These are phyloP conservation scores for Pisolithus orientalis DNA, from an alignment of 768 basidiomycete species.

Conservation along the genomic window DNA sequence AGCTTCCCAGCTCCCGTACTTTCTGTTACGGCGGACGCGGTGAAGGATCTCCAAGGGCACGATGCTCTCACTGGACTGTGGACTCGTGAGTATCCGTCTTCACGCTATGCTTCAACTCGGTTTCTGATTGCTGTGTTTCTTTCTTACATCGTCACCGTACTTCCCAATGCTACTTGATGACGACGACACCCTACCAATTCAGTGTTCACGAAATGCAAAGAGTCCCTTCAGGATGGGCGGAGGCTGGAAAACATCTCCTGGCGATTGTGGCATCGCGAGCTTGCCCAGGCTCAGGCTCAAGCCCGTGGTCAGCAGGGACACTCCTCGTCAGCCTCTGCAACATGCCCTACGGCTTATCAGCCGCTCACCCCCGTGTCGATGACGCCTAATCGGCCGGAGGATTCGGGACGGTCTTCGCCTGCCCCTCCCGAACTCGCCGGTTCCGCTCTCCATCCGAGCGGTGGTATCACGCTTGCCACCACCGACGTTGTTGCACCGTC, in stretches of 20 bases:
- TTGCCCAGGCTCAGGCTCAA: slow-evolving; percentile 31
- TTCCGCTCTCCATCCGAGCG: not conserved
- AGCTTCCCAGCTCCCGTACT: slow-evolving; percentile 61
- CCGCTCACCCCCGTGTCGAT: slow-evolving; percentile 20
- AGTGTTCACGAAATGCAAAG: slow-evolving; percentile 86
- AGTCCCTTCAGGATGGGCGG: slow-evolving; percentile 70
- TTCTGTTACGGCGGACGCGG: slow-evolving; percentile 56
- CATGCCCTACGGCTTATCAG: slow-evolving; percentile 4
- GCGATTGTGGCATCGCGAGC: slow-evolving; percentile 74
- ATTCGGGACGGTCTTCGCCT: slow-evolving; percentile 1
- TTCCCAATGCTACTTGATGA: not conserved
- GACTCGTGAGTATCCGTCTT: slow-evolving; percentile 43
- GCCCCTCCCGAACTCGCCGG: not conserved
- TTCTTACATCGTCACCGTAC: not conserved
- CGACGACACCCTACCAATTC: not conserved
- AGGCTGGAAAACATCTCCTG: slow-evolving; percentile 85
- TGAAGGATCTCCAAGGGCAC: slow-evolving; percentile 61
- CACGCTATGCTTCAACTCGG: slow-evolving; percentile 4
- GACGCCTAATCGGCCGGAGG: slow-evolving; percentile 7
- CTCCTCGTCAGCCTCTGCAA: slow-evolving; percentile 21
- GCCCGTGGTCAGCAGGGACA: slow-evolving; percentile 13
- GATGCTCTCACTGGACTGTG: slow-evolving; percentile 64
- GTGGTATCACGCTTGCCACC: not conserved
- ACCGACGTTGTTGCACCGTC: not conserved
- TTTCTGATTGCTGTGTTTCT: slow-evolving; percentile 3